These are phyloP conservation scores for Candida golubevii DNA, from an alignment of 805 yeast species.

Conservation along the genomic window DNA sequence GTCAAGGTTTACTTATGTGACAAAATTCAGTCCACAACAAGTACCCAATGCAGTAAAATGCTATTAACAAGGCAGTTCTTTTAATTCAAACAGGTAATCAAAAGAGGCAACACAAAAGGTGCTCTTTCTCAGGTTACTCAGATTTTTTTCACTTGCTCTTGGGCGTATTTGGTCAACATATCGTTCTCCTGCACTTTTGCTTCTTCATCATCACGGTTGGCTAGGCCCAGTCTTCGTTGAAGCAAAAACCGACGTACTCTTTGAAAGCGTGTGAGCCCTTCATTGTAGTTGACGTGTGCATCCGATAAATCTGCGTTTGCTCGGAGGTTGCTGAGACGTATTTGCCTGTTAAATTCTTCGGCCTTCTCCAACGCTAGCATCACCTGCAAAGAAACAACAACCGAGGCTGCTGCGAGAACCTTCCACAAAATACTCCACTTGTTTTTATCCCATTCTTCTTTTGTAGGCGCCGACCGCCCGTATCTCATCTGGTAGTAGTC, in stretches of 20 bases:
- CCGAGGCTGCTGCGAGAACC: slow-evolving; percentile 32
- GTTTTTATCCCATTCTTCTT: slow-evolving; percentile 38
- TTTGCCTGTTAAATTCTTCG: slow-evolving; percentile 27
- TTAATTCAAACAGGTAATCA: too few relatives aligned
- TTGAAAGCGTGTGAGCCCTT: slow-evolving; percentile 24
- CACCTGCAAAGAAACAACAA: slow-evolving; percentile 38
- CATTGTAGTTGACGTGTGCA: slow-evolving; percentile 26
- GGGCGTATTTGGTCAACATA: slow-evolving; percentile 32
- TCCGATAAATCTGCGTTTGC: slow-evolving; percentile 27
- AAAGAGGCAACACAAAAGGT: neutral
- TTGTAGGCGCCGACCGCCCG: slow-evolving; percentile 36
- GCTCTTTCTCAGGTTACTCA: slow-evolving; percentile 6
- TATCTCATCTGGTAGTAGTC: slow-evolving; percentile 48
- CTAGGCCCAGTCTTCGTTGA: slow-evolving; percentile 27
- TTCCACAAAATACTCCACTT: slow-evolving; percentile 42
- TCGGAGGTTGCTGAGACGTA: slow-evolving; percentile 22
- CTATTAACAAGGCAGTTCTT: too few relatives aligned
- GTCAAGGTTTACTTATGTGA: too few relatives aligned
- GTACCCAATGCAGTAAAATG: too few relatives aligned
- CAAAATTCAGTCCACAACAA: too few relatives aligned
- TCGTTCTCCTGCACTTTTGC: slow-evolving; percentile 24
- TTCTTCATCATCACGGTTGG: slow-evolving; percentile 17
- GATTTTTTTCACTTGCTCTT: slow-evolving; percentile 12
- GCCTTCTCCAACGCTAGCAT: slow-evolving; percentile 35
- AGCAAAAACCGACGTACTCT: slow-evolving; percentile 32